phyloP scores from a whole-genome alignment of 208 protist species.

The Trypanosoma scelopori region DNA sequence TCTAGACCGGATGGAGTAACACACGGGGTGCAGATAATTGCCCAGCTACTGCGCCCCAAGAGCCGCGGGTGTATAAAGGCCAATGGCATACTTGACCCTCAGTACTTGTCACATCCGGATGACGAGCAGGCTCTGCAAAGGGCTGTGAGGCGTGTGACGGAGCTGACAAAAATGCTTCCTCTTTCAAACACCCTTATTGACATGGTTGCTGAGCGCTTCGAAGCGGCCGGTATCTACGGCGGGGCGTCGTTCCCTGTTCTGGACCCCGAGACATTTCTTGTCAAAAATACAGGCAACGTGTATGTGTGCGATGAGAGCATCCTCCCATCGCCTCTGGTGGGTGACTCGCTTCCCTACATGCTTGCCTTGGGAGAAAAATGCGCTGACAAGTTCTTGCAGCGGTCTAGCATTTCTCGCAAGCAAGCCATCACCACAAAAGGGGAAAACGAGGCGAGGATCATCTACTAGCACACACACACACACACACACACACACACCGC shows the following conservation, averaged over 20 bases:
- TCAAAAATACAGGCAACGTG: constrained; percentile 61
- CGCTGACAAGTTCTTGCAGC: constrained; percentile 57
- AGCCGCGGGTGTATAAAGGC: constrained; percentile 57
- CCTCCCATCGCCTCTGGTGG: constrained; percentile 48
- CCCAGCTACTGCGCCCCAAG: constrained; percentile 60
- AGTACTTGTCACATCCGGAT: constrained; percentile 52
- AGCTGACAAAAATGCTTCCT: constrained; percentile 47
- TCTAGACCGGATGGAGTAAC: constrained; percentile 39
- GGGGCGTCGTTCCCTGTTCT: constrained; percentile 49
- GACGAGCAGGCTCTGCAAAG: constrained; percentile 49
- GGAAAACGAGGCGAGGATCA: constrained; percentile 44
- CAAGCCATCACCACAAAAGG: constrained; percentile 25
- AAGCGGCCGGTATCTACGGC: constrained; percentile 71
- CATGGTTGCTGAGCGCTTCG: constrained; percentile 49
- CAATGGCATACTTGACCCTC: constrained; percentile 62
- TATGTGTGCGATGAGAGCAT: constrained; percentile 80
- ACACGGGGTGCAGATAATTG: constrained; percentile 79
- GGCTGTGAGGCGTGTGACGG: constrained; percentile 60
- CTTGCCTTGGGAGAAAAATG: constrained; percentile 66
- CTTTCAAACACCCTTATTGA: constrained; percentile 47
- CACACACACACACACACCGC: too few relatives aligned
- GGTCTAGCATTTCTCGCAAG: constrained; percentile 41
- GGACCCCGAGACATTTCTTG: constrained; percentile 50
- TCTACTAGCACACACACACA: constrained; percentile 44
- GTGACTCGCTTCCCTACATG: constrained; percentile 64